Base-by-base conservation (phyloP, 495 filamentous ascomycete genomes). In the Lindgomyces ingoldianus region DNA sequence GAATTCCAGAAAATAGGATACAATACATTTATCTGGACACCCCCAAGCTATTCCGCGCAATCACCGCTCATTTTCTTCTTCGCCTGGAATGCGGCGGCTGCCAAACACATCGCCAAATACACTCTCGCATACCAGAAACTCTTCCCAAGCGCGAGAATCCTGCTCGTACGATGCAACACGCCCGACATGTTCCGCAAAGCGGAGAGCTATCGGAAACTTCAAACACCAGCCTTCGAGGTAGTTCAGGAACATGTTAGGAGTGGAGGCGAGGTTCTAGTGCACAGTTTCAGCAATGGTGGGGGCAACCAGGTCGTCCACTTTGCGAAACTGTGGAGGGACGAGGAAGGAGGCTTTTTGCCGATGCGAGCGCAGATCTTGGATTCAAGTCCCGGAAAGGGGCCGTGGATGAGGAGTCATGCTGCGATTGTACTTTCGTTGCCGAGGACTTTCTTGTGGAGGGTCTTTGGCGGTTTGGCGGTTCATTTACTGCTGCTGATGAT, bases 71-170 rank as follows among this genome's bases (percentile, higher is more conserved):
- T 75, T 36, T 52, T 76, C 46, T 29, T 77, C 52, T 74, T 64
- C 63, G 60, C 67, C 14, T 76, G 74, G 73, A 57, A 69, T 4
- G 67, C 63, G 21, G 75, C 73, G 4, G 70, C 66, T 8, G 51
- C 61, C 9, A 73, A 73, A 48, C 72, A 76, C 62, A 73, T 77
- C 18, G 62, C 69, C 11, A 76, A 74, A 48, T 77, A 76, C 60
- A 67, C 65, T 3, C 36, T 51, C 16, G 24, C 61, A 4, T 73
- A 74, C 64, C 59, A 54, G 12, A 22, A 26, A 4, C 64, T 73
- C 3, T 70, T 68, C 36, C 74, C 74, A 3, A 41, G 36, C 12
- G 64, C 73, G 6, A 58, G 52, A 3, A 73, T 75, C 51, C 57
- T 76, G 11, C 61, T 76, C 9, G 45, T 77, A 27, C 51, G 71